Evolutionary conservation across 1,284 basidiomycete genomes (phyloP).

Genomic region (Kalmanozyma brasiliensis): DNA sequence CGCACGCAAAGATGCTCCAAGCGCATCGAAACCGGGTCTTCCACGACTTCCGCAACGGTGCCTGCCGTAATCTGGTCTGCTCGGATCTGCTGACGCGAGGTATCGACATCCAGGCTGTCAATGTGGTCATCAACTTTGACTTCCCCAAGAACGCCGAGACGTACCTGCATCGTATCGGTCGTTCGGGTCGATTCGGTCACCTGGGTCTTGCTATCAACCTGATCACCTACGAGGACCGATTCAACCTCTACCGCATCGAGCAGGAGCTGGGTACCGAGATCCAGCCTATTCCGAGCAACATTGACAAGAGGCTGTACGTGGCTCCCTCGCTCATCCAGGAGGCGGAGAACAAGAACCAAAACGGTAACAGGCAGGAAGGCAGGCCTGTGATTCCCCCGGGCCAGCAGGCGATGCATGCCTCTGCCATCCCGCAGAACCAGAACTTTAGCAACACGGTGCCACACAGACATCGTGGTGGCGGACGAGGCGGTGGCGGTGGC

Average conservation of each 20-base stretch:
- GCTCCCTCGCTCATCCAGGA: slow-evolving; percentile 64
- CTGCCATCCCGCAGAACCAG: slow-evolving; percentile 62
- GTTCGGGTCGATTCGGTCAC: slow-evolving; percentile 96
- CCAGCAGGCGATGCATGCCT: slow-evolving; percentile 66
- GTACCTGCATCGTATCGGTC: slow-evolving; percentile 96
- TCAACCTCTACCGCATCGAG: slow-evolving; percentile 97
- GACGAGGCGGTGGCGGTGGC: slow-evolving; percentile 24
- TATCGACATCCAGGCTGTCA: slow-evolving; percentile 99
- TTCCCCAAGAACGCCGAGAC: slow-evolving; percentile 99
- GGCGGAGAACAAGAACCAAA: slow-evolving; percentile 39
- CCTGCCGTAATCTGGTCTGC: slow-evolving; percentile 97
- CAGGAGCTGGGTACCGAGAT: slow-evolving; percentile 98
- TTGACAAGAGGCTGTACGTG: slow-evolving; percentile 88
- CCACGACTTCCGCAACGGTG: slow-evolving; percentile 98
- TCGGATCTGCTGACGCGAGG: slow-evolving; percentile 93
- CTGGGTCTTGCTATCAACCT: slow-evolving; percentile 96
- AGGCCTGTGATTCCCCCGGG: slow-evolving; percentile 66
- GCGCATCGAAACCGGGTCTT: slow-evolving; percentile 98
- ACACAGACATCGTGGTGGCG: slow-evolving; percentile 47
- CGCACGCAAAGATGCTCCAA: slow-evolving; percentile 99
- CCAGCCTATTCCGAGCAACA: slow-evolving; percentile 88
- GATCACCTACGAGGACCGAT: slow-evolving; percentile 86
- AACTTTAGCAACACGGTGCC: slow-evolving; percentile 65
- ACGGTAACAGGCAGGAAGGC: slow-evolving; percentile 61
- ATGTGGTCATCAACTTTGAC: slow-evolving; percentile 99